Evolutionary conservation across 2,329 filamentous ascomycete genomes (phyloP).

Genomic region (Samsoniella hepiali): DNA sequence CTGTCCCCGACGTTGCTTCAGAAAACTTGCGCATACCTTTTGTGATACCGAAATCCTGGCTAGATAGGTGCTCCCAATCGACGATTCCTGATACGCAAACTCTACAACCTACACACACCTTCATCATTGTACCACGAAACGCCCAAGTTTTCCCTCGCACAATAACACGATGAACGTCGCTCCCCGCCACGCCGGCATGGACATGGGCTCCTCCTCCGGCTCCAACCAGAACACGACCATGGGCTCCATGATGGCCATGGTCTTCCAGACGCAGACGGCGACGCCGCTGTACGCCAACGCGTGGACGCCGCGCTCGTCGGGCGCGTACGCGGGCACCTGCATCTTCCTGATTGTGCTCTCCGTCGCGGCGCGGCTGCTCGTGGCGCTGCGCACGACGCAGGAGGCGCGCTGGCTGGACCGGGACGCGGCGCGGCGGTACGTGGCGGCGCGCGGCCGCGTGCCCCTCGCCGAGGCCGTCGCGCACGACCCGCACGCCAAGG

Average conservation of each 20-base stretch:
- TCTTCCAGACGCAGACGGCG: slow-evolving; percentile 57
- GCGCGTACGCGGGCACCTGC: slow-evolving; percentile 82
- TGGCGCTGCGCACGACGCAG: slow-evolving; percentile 67
- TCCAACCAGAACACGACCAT: background rate
- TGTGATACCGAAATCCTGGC: background rate
- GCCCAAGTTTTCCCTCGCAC: background rate
- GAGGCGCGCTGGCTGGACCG: slow-evolving; percentile 64
- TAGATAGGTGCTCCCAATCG: background rate
- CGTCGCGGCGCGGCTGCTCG: slow-evolving; percentile 63
- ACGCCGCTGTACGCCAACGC: slow-evolving; percentile 56
- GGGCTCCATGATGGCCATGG: slow-evolving; percentile 34
- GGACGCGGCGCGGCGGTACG: slow-evolving; percentile 72
- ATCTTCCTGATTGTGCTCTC: slow-evolving; percentile 83
- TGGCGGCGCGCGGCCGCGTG: slow-evolving; percentile 65
- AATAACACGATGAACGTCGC: background rate
- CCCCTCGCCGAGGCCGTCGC: slow-evolving; percentile 57
- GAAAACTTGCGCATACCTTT: slow-evolving; percentile 3
- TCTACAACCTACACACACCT: too few relatives aligned
- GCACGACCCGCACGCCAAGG: slow-evolving; percentile 59
- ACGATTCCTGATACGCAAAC: background rate
- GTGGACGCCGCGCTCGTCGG: slow-evolving; percentile 71
- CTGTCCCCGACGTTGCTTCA: background rate
- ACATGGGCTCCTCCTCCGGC: slow-evolving; percentile 3
- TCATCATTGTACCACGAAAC: background rate
- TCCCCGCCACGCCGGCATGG: slow-evolving; percentile 17